Conservation (phyloP, 1,284 basidiomycete genomes). For the Pseudozyma sp. region DNA sequence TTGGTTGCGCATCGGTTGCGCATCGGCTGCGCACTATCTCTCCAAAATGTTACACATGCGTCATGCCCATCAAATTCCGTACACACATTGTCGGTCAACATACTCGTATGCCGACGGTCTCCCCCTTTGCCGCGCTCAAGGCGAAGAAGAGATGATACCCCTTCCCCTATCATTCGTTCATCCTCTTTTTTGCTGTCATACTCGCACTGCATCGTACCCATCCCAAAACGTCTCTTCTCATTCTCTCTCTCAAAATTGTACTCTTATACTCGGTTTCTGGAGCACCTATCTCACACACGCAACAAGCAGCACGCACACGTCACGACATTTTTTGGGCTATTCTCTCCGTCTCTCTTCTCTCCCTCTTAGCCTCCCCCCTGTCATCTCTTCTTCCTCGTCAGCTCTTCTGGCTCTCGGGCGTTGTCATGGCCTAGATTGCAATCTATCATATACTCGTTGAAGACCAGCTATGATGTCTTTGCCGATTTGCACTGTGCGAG, state of each 20-base stretch:
- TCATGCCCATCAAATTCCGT: neutral
- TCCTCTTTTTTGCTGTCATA: slow-evolving; percentile 27
- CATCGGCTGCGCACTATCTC: neutral
- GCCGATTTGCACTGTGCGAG: neutral
- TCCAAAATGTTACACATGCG: neutral
- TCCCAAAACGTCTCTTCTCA: slow-evolving; percentile 4
- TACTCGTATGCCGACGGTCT: slow-evolving; percentile 46
- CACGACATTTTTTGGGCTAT: slow-evolving; percentile 19
- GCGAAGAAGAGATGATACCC: slow-evolving; percentile 19
- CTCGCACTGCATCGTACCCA: slow-evolving; percentile 27
- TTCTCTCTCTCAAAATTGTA: slow-evolving; percentile 17
- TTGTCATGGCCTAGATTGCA: slow-evolving; percentile 1
- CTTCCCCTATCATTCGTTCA: neutral
- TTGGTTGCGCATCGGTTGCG: too few relatives aligned
- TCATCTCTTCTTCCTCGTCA: neutral
- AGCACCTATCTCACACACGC: slow-evolving; percentile 18
- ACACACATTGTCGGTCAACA: slow-evolving; percentile 33
- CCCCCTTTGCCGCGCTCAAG: slow-evolving; percentile 7
- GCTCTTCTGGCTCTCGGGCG: neutral
- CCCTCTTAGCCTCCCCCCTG: slow-evolving; percentile 2
- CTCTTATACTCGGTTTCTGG: slow-evolving; percentile 50
- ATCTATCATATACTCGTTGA: slow-evolving; percentile 40
- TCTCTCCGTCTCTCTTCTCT: slow-evolving; percentile 15
- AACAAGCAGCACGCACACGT: slow-evolving; percentile 7
- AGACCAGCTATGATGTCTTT: neutral